Base-by-base conservation (phyloP, 306 rosid genomes). In the Rubus idaeus region DNA sequence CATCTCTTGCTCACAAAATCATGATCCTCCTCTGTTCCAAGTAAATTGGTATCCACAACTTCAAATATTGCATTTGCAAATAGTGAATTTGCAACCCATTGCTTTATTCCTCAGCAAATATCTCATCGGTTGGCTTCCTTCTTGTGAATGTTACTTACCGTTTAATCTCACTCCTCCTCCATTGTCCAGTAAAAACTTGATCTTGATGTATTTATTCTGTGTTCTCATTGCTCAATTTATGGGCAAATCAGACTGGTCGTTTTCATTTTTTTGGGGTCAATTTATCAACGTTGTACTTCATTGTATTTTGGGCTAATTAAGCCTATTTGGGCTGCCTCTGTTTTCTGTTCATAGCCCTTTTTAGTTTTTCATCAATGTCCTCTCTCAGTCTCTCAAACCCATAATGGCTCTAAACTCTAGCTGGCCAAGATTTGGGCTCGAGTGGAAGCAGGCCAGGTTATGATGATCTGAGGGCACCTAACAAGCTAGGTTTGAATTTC, bases 111-210 rank as follows among this genome's bases (percentile, higher is more conserved):
- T 61, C 64, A 16, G 1, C 52, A n/a, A 76, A 76, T 51, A 76
- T 76, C 1, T 76, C 62, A 65, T 63, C 52, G 8, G 79, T 65
- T 12, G 79, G 79, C 26, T 76, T 51, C 50, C 8, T 76, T 40
- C 64, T 65, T 50, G 79, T 76, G 39, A 76, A 76, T 6, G 17
- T 65, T n/a, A 26, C 23, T 8, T 23, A 58, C 64, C 37, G 16
- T 23, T 8, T 58, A 21, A 23, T 13, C 30, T 23, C 26, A n/a
- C 8, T 4, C 11, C 8, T 9, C 6, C 49, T 58, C 6, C 64
- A n/a, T 9, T 4, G 20, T 10, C 12, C 37, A 30, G 39, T 17
- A 62, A 3, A 18, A 30, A 49, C 13, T 75, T 62, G 37, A 47
- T 30, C 37, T 55, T 55, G 61, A 55, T 55, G 3, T 5, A 5